Conservation (phyloP, 2,329 filamentous ascomycete genomes). For the Epichloe typhina region DNA sequence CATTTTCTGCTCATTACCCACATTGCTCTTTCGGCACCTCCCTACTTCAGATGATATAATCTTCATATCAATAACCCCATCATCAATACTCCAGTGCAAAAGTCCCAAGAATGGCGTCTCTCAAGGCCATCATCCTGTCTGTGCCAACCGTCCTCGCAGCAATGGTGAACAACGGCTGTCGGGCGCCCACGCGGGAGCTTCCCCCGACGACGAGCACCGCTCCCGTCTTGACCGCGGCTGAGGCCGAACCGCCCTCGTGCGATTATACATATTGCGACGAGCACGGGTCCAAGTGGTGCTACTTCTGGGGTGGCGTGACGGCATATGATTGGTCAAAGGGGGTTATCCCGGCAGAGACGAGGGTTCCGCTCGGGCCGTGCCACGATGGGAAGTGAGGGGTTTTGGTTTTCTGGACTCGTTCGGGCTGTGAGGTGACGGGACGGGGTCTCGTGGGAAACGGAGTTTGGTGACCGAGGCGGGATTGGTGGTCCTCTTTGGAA, state of each 20-base stretch:
- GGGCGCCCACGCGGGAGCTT: background rate
- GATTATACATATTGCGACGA: constrained; percentile 23
- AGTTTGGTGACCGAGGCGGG: no score
- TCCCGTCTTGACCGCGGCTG: constrained; percentile 1
- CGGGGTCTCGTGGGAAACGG: no score
- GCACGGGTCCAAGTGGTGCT: constrained; percentile 21
- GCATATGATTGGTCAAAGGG: constrained; percentile 20
- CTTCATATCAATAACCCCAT: no score
- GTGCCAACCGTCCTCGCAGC: background rate
- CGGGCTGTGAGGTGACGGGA: no score
- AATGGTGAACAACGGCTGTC: background rate
- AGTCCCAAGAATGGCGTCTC: no score
- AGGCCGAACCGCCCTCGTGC: constrained; percentile 12
- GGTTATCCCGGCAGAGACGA: constrained; percentile 23
- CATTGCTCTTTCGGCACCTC: no score
- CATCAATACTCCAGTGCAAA: no score
- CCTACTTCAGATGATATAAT: no score
- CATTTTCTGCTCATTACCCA: no score
- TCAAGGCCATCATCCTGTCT: no score
- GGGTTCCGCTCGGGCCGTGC: constrained; percentile 19
- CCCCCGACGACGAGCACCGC: background rate
- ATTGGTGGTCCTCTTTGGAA: no score
- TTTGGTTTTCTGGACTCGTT: no score
- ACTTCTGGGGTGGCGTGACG: constrained; percentile 25
- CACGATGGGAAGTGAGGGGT: background rate